Evolutionary conservation across 2,329 filamentous ascomycete species (phyloP), one percentile per base, ranked within the genome.

Genomic region (Talaromyces funiculosus): DNA sequence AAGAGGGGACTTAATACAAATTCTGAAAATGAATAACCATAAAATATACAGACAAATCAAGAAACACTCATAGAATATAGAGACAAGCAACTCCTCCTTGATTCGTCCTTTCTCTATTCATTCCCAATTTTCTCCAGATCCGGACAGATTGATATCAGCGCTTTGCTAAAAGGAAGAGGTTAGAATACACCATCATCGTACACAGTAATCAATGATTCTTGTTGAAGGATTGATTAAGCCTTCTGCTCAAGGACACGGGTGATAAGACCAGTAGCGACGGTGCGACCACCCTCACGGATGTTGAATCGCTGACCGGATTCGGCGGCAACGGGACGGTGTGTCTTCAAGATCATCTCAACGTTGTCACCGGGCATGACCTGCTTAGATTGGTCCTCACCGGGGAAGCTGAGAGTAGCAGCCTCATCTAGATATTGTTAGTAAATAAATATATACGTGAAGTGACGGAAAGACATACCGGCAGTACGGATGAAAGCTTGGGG

Each of bases 321-420:
- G 65, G 97, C 80, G 62, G 93, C 93, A 71, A 95, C 85, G 65
- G 93, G 90, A 78, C 89, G 82, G 78, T 91, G 86, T 73, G 96
- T 87, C 70, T 88, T 86, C 75, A 92, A 89, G 66, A 94, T 81
- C 92, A 99, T 97, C 84, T 99, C 94, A 67, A 96, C 86, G 79
- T 99, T 99, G 85, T 99, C 94, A 77, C 94, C 94, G 57, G 94
- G 94, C 92, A 96, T 95, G 78, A 97, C 88, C 82, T 92, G 89
- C 83, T 90, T 92, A 77, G 80, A 80, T 65, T 82, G 78, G 69
- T 93, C 88, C 68, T 93, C 88, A 76, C 88, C 92, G 59, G 92
- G 91, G 88, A 93, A 97, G 74, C 82, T 86, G 70, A 99, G 85
- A 61, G 88, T 82, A 71, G 90, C 88, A 60, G 86, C 81, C 76